Evolutionary conservation across 2,329 filamentous ascomycete species (phyloP).

Genomic region (Colletotrichum magnum): DNA sequence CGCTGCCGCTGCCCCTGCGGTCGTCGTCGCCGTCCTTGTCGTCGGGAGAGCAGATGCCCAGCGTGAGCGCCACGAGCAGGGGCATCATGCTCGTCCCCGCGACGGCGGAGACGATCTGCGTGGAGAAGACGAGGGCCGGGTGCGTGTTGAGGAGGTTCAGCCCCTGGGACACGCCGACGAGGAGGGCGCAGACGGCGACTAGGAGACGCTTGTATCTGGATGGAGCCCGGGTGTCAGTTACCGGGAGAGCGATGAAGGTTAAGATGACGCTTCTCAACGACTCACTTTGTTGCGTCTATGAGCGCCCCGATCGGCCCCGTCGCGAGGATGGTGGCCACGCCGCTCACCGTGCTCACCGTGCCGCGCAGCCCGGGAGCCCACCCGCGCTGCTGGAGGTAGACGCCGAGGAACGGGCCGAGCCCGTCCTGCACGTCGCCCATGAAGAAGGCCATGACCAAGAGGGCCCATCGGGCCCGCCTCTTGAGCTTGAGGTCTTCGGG

Average conservation of each 20-base stretch:
- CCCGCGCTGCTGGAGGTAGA: constrained; percentile 33
- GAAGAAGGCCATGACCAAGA: constrained; percentile 31
- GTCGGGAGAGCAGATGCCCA: constrained; percentile 25
- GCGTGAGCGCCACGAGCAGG: constrained; percentile 26
- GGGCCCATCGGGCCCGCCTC: constrained; percentile 28
- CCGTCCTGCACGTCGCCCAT: constrained; percentile 36
- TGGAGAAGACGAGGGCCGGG: constrained; percentile 28
- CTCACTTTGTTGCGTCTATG: constrained; percentile 36
- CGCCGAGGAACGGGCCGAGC: constrained; percentile 29
- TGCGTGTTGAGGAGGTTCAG: constrained; percentile 32
- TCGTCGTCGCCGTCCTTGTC: neutral
- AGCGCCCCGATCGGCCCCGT: constrained; percentile 32
- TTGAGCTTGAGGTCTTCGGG: constrained; percentile 19
- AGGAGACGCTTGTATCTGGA: constrained; percentile 26
- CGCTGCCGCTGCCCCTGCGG: neutral
- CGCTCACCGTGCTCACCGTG: constrained; percentile 20
- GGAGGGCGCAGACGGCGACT: constrained; percentile 15
- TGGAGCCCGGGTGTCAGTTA: neutral
- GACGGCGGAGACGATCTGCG: constrained; percentile 34
- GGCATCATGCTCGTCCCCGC: constrained; percentile 31
- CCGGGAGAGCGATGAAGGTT: neutral
- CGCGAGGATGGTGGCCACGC: constrained; percentile 31
- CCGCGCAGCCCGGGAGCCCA: constrained; percentile 34
- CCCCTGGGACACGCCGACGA: constrained; percentile 30
- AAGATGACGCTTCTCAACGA: neutral